These are phyloP conservation scores for Elongisporangium prolatum DNA, from an alignment of 352 stramenopile species.

Conservation along the genomic window DNA sequence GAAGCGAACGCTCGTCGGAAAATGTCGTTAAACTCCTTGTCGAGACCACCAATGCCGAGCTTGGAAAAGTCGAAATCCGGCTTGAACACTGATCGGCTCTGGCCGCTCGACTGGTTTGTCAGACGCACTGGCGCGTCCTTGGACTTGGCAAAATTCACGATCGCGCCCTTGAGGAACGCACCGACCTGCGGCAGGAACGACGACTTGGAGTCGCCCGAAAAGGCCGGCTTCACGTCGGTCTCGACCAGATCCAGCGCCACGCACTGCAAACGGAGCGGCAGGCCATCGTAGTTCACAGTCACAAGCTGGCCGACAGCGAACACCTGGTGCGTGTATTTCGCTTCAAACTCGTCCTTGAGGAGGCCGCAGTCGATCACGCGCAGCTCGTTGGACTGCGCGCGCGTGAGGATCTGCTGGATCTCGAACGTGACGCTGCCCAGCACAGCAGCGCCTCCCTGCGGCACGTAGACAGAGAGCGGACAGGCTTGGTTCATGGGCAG, in stretches of 20 bases:
- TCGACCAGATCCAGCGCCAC: slow-evolving; percentile 51
- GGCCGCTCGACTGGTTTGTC: slow-evolving; percentile 74
- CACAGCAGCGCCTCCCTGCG: slow-evolving; percentile 25
- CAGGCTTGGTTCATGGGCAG: slow-evolving; percentile 64
- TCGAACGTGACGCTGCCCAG: slow-evolving; percentile 78
- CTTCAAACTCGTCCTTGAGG: slow-evolving; percentile 66
- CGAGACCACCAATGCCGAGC: slow-evolving; percentile 97
- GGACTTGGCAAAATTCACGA: slow-evolving; percentile 75
- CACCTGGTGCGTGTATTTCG: slow-evolving; percentile 65
- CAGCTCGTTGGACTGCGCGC: slow-evolving; percentile 50
- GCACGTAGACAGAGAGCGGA: slow-evolving; percentile 60
- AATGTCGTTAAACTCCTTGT: slow-evolving; percentile 99
- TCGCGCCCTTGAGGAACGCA: slow-evolving; percentile 53
- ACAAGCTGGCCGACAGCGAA: slow-evolving; percentile 76
- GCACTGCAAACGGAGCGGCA: slow-evolving; percentile 69
- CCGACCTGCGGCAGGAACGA: slow-evolving; percentile 40
- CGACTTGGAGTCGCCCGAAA: slow-evolving; percentile 13
- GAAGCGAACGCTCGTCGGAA: slow-evolving; percentile 98
- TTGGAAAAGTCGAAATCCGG: slow-evolving; percentile 98
- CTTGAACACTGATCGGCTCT: slow-evolving; percentile 88
- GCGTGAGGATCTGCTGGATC: slow-evolving; percentile 72
- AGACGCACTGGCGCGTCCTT: slow-evolving; percentile 75
- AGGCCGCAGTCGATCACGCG: slow-evolving; percentile 69
- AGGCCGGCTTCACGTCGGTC: slow-evolving; percentile 17
- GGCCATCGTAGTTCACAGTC: slow-evolving; percentile 49